A percentile compares a stretch with the other conserved stretches of the same genome.
Conservation (phyloP, 345 rosid species). For the Populus tremula region DNA sequence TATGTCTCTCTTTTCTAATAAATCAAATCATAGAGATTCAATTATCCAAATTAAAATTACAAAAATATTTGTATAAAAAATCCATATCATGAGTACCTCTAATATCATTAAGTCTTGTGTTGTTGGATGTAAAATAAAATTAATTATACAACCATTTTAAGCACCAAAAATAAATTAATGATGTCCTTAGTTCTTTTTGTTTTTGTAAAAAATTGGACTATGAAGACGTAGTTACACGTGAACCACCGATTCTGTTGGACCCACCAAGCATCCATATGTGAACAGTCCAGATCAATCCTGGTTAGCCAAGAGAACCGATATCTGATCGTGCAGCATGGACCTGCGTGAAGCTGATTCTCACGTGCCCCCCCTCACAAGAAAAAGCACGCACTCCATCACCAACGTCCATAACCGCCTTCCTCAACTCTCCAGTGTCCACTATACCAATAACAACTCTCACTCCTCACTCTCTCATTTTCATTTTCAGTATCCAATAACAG, state of each 20-base stretch:
- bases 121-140: no score
- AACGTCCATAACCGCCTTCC: conserved; percentile 15
- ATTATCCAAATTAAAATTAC: no score
- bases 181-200: no score
- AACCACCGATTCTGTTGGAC: not conserved
- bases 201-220: no score
- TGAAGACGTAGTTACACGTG: not conserved
- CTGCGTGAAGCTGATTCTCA: not conserved
- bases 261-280: not conserved
- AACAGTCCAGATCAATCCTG: not conserved
- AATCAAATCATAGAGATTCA: no score
- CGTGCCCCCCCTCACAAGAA: conserved; percentile 10
- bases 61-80: no score
- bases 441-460: not conserved
- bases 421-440: not conserved
- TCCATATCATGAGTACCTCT: no score
- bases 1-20: no score
- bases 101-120: no score
- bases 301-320: not conserved
- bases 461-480: not conserved
- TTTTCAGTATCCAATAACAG: not conserved
- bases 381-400: not conserved
- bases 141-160: no score
- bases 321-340: not conserved
- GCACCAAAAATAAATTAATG: no score